These are phyloP conservation scores for Neocucurbitaria cava DNA, from an alignment of 2,329 filamentous ascomycete species.

Conservation along the genomic window DNA sequence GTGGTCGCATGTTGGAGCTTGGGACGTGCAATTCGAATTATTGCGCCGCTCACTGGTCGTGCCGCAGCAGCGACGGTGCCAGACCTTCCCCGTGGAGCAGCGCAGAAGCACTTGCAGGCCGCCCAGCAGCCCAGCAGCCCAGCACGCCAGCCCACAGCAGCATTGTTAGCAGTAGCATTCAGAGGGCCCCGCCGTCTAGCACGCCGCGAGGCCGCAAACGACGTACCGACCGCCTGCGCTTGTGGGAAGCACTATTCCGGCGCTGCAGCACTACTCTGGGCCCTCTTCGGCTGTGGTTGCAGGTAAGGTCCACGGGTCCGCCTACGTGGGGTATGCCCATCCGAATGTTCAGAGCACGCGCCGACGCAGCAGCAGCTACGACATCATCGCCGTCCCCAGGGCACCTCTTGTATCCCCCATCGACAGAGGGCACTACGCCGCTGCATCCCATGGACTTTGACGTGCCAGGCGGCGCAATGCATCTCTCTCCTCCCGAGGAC, in stretches of 20 bases:
- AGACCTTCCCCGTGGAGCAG: constrained; percentile 25
- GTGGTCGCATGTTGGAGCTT: constrained; percentile 30
- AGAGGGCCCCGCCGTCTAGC: constrained; percentile 2
- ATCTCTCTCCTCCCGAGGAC: constrained; percentile 25
- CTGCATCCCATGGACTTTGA: constrained; percentile 77
- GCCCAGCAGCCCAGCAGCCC: too few species aligned
- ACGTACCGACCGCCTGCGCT: not conserved
- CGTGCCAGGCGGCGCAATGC: constrained; percentile 64
- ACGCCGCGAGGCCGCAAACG: constrained; percentile 5
- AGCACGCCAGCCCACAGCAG: too few species aligned
- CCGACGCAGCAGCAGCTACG: constrained; percentile 36
- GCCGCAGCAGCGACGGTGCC: constrained; percentile 8
- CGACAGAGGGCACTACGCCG: constrained; percentile 44
- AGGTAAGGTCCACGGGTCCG: constrained; percentile 25
- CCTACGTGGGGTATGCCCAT: constrained; percentile 36
- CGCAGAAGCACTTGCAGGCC: constrained; percentile 11
- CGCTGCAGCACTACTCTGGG: constrained; percentile 13
- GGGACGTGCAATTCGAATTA: constrained; percentile 26
- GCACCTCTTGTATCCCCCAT: constrained; percentile 36
- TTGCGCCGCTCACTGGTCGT: constrained; percentile 33
- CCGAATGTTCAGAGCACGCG: constrained; percentile 36
- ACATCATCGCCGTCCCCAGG: constrained; percentile 48
- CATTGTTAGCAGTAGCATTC: too few species aligned
- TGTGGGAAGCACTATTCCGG: not conserved
- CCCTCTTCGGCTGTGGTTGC: constrained; percentile 28